Evolutionary conservation across 2,329 filamentous ascomycete species (phyloP), one percentile per base, ranked within the genome.

Genomic region (Aspergillus melleus): DNA sequence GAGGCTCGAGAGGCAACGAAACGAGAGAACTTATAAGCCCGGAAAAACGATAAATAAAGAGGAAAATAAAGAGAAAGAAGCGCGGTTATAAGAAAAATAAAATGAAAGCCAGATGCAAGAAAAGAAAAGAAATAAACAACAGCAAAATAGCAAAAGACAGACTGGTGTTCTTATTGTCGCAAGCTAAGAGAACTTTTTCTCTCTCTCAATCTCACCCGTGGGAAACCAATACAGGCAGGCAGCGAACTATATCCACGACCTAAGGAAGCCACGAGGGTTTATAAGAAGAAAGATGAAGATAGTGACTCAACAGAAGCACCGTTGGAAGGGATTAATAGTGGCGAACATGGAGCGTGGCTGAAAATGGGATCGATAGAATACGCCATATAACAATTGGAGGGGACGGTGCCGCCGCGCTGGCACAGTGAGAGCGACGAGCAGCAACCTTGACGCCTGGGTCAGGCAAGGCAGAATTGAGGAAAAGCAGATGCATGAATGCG

Each of bases 391-490:
- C 63, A 61, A 70, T 69, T 69, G 66, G 67, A 64, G 66, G 59
- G 63, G 57, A 68, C 51, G 29, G 61, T 60, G 64, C 66, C 65
- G 63, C 67, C 58, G 66, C 64, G 71, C 69, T 57, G 60, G 67
- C 56, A 66, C 62, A 61, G 64, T 64, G 59, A 64, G 61, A 57
- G 63, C 68, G 66, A 66, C 64, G 65, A 70, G 59, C 64, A 59
- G 46, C 65, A 59, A 59, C 61, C 63, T 65, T 68, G 65, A 72
- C 67, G 68, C 68, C 72, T 66, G 62, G 36, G 58, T 66, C 64
- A 61, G 68, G 61, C 72, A 72, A 76, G 74, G 74, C 74, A 75
- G 73, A 76, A 62, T 75, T 65, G 61, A 56, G 58, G 63, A 60
- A 55, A 57, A 58, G 59, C 54, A 62, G 58, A 57, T 64, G 61